Evolutionary conservation across 2,329 filamentous ascomycete species (phyloP), one percentile per base, ranked within the genome.

Genomic region (Canariomyces notabilis): DNA sequence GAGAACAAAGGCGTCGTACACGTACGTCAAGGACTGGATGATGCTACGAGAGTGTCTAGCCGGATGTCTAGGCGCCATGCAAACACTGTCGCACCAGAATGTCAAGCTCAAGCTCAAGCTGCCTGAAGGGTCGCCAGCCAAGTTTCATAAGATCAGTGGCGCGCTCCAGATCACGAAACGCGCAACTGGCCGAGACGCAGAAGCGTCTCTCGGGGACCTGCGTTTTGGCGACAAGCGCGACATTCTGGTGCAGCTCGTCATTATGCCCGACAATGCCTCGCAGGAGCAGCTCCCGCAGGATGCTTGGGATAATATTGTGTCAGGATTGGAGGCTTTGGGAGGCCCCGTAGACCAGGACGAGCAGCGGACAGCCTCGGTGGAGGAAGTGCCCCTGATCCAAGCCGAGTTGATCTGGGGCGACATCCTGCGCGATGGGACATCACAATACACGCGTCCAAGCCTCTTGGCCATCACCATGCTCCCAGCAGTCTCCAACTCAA

Each of bases 1-100:
- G 6, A 80, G 89, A 50, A 98, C 93, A 3, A 98, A 97, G 70
- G 93, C 90, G 4, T 94, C 89, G 1, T 98, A 97, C 62, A 94
- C 89, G 1, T 98, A 97, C 60, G 90, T 98, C 57, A 98, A 97
- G 69, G 93, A 98, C 66, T 98, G 93, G 93, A 97, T 97, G 91
- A 98, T 97, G 91, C 77, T 98, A 29, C 85, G 93, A 21, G 93
- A 98, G 66, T 97, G 93, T 64, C 77, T 96, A 36, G 93, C 90
- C 19, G 93, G 93, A 35, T 97, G 91, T 60, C 73, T 98, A 21
- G 93, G 93, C 37, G 83, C 89, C 12, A 78, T 97, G 63, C 93
- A 98, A 66, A 89, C 88, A 2, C 84, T 89, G 21, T 97, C 93
- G n/a, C 93, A 98, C 64, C 93, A 97, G 64, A 97, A 97, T 61